Conservation (phyloP, 768 basidiomycete species). For the Psilocybe azurescens region DNA sequence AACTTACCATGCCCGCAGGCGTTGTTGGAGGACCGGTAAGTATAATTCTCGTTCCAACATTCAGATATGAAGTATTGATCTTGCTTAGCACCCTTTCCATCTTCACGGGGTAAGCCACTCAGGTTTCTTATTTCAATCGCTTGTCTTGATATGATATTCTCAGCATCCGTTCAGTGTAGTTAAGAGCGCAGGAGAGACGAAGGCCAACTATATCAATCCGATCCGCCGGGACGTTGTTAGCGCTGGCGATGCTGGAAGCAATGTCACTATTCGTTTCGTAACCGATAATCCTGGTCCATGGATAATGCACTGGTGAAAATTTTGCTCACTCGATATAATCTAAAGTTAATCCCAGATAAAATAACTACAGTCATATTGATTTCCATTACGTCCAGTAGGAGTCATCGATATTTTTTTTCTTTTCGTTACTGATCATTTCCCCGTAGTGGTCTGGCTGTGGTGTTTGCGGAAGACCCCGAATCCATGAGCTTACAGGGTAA, state of each 20-base stretch:
- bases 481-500: background rate
- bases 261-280: conserved; percentile 52
- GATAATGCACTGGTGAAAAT: conserved; percentile 51
- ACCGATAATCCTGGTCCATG: conserved; percentile 59
- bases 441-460: conserved; percentile 42
- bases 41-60: background rate
- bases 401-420: background rate
- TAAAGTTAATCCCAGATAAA: background rate
- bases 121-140: background rate
- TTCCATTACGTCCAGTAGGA: conserved; percentile 52
- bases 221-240: conserved; percentile 39
- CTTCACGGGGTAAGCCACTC: conserved; percentile 36
- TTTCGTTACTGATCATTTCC: background rate
- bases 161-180: conserved; percentile 53
- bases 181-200: conserved; percentile 40
- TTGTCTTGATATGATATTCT: background rate
- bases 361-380: conserved; percentile 49
- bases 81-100: conserved; percentile 42
- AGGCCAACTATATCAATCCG: conserved; percentile 50
- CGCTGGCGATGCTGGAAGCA: conserved; percentile 36
- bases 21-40: conserved; percentile 42
- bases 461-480: conserved; percentile 41
- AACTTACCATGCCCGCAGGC: conserved; percentile 37
- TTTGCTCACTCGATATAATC: background rate
- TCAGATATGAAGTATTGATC: background rate